Base-by-base conservation (phyloP, 2,329 filamentous ascomycete genomes). In the Stagonosporopsis chrysanthemi region DNA sequence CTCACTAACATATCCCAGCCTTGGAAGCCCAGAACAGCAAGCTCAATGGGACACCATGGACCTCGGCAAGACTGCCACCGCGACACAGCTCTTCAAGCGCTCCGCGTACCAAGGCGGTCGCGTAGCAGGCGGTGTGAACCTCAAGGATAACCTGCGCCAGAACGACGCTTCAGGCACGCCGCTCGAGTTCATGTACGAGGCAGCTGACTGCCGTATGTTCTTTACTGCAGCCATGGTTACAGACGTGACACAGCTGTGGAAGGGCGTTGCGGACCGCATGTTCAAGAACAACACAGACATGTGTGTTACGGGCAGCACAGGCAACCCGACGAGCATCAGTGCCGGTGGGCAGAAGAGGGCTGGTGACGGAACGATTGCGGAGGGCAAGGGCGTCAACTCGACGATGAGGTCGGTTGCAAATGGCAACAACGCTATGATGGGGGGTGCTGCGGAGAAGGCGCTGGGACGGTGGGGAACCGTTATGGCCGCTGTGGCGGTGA, bases 161-260 rank as follows among this genome's bases (percentile, higher is more conserved):
- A 74, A 73, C 36, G 75, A 78, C 50, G 66, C 70, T 2, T 63
- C 67, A 5, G 67, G 76, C 8, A 78, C 72, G 17, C 77, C 77
- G 1, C 63, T 78, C 15, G 75, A 78, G 54, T 78, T 76, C 60
- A 72, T 78, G 31, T 77, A 78, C 46, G 76, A 79, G 54, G 76
- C 77, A 1, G 76, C 76, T 0, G 76, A 78, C 49, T 79, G 76
- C 60, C 65, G 74, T 23, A 69, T 78, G 66, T 79, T 71, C 54
- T 78, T 77, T 58, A 78, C 75, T 0, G 65, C 70, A 9, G 59
- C 61, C 2, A 77, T 76, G 74, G 61, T 76, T 22, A 61, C 54
- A 4, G 66, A 75, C 47, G 75, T 78, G 14, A 73, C 68, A 15
- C 57, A 66, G 23, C 62, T 78, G n/a, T 79, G 77, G 77, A 70